Conservation (phyloP, 345 rosid genomes). For the Psidium friedrichsthalianum region DNA sequence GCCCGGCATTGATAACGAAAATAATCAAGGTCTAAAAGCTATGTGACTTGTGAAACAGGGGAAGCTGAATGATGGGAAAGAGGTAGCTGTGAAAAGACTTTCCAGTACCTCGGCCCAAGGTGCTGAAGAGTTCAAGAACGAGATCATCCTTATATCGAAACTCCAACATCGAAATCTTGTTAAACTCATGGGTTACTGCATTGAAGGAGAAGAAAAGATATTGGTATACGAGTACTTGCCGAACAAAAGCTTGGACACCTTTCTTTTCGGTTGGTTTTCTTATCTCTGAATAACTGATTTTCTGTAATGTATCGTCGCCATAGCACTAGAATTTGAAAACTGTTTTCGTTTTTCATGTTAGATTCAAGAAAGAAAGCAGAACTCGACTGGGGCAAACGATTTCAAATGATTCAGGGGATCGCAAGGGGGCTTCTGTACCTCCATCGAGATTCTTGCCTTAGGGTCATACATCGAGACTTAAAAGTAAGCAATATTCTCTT, state of each 20-base stretch:
- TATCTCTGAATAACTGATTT: not conserved
- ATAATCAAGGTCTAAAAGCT: not conserved
- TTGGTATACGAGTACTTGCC: conserved; percentile 30
- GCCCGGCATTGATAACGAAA: not conserved
- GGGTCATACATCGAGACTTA: conserved; percentile 26
- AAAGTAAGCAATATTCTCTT: conserved; percentile 21
- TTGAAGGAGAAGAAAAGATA: conserved; percentile 43
- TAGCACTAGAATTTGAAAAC: not conserved
- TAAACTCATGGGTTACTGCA: conserved; percentile 46
- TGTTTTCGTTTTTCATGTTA: not conserved
- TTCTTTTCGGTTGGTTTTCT: conserved; percentile 5
- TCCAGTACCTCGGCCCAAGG: conserved; percentile 52
- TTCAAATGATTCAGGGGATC: conserved; percentile 14
- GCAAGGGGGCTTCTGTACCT: conserved; percentile 26
- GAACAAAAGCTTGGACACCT: not conserved
- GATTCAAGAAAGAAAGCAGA: conserved; percentile 3
- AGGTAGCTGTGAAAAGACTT: conserved; percentile 54
- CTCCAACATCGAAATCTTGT: conserved; percentile 60
- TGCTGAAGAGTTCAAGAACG: conserved; percentile 38
- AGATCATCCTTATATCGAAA: conserved; percentile 37
- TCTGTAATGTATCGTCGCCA: not conserved
- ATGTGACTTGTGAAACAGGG: conserved; percentile 21
- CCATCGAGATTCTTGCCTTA: conserved; percentile 20
- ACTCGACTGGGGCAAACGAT: conserved; percentile 20
- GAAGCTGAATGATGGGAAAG: conserved; percentile 17